Evolutionary conservation across 2,329 filamentous ascomycete genomes (phyloP).

Genomic region (Xylariaceae sp.): DNA sequence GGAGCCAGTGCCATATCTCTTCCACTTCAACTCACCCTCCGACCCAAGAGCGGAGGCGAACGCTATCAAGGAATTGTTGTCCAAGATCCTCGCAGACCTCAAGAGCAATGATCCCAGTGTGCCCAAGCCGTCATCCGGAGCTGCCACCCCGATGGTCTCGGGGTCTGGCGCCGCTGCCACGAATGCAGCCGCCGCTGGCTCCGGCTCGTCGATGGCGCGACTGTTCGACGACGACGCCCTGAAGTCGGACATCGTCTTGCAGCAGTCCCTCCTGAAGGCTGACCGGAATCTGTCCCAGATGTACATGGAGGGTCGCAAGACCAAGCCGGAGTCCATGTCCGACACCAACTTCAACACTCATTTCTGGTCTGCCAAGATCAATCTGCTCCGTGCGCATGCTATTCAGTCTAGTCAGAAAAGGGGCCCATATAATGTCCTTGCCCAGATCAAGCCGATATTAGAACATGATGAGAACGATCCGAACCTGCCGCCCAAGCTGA

Average conservation of each 20-base stretch:
- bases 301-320: constrained; percentile 76
- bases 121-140: constrained; percentile 41
- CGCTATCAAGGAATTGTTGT: constrained; percentile 74
- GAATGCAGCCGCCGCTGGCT: constrained; percentile 59
- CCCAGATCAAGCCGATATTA: constrained; percentile 76
- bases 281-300: constrained; percentile 72
- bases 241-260: constrained; percentile 71
- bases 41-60: constrained; percentile 80
- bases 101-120: constrained; percentile 53
- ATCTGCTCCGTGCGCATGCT: constrained; percentile 80
- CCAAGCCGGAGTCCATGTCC: constrained; percentile 79
- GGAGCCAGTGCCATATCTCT: constrained; percentile 69
- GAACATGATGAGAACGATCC: constrained; percentile 38
- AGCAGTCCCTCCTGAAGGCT: constrained; percentile 81
- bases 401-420: constrained; percentile 82
- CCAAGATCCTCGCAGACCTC: constrained; percentile 64
- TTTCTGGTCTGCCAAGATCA: constrained; percentile 89
- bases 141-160: constrained; percentile 22
- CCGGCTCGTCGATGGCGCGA: constrained; percentile 49
- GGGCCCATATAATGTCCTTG: constrained; percentile 89
- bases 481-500: constrained; percentile 52
- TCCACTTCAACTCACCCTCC: constrained; percentile 76
- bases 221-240: constrained; percentile 80
- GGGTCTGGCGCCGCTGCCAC: constrained; percentile 55
- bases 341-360: constrained; percentile 79